A percentile compares a stretch with the other conserved stretches of the same genome.
Conservation (phyloP, 495 filamentous ascomycete genomes). For the Aspergillus steynii region DNA sequence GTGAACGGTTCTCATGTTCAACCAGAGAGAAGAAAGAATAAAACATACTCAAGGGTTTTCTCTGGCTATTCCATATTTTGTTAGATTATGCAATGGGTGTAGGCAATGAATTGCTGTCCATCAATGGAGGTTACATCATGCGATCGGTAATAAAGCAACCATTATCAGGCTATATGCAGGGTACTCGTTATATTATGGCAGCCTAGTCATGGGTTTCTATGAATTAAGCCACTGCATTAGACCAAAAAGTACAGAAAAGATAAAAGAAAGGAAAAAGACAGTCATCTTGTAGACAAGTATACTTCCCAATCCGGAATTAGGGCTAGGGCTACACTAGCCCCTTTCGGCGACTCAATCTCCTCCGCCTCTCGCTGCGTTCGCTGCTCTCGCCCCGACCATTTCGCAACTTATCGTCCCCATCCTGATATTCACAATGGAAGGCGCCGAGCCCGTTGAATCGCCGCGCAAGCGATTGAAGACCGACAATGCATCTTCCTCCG, state of each 20-base stretch:
- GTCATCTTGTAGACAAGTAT: background rate
- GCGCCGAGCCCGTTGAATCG: constrained; percentile 40
- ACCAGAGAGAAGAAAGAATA: background rate
- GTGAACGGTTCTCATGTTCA: constrained; percentile 1
- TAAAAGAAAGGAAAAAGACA: too few relatives aligned
- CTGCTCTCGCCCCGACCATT: constrained; percentile 8
- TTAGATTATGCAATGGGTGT: too few relatives aligned
- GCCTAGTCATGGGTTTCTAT: too few relatives aligned
- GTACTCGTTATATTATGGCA: too few relatives aligned
- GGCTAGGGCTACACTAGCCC: constrained; percentile 14
- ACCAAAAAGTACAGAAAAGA: too few relatives aligned
- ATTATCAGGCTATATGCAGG: too few relatives aligned
- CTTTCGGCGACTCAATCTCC: constrained; percentile 4
- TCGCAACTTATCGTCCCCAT: constrained; percentile 10
- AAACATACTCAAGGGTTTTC: too few relatives aligned
- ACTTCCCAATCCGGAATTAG: constrained; percentile 18
- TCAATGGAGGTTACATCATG: too few relatives aligned
- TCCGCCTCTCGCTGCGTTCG: background rate
- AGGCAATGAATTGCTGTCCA: too few relatives aligned
- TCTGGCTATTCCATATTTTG: too few relatives aligned
- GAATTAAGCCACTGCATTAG: too few relatives aligned
- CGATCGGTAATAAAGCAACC: too few relatives aligned
- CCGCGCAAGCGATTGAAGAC: constrained; percentile 48
- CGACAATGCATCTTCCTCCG: constrained; percentile 25
- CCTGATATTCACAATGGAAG: constrained; percentile 34